Evolutionary conservation across 768 basidiomycete genomes (phyloP).

Genomic region (Clavulina sp.): DNA sequence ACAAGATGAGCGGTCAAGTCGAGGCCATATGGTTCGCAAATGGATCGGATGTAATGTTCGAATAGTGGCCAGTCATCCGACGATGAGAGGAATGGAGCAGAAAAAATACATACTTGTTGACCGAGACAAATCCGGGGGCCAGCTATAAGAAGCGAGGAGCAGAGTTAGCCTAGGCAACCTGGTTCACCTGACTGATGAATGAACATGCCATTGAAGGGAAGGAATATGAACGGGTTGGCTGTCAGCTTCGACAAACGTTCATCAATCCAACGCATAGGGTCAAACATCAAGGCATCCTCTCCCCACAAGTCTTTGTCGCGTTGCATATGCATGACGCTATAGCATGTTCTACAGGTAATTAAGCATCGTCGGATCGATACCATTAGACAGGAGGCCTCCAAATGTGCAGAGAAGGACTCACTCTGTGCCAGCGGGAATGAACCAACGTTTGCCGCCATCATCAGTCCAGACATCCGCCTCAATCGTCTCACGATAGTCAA

Average conservation of each 20-base stretch:
- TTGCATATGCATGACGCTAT: neutral
- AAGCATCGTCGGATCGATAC: neutral
- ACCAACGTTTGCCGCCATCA: slow-evolving; percentile 7
- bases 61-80: no score
- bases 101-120: slow-evolving; percentile 15
- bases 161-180: neutral
- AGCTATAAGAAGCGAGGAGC: slow-evolving; percentile 10
- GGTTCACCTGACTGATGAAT: neutral
- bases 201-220: slow-evolving; percentile 39
- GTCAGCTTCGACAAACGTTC: slow-evolving; percentile 21
- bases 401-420: neutral
- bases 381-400: no score
- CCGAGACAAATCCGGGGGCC: slow-evolving; percentile 33
- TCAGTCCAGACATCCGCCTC: slow-evolving; percentile 3
- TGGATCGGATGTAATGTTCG: slow-evolving; percentile 8
- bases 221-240: slow-evolving; percentile 39
- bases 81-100: neutral
- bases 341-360: neutral
- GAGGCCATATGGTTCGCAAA: neutral
- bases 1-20: slow-evolving; percentile 6
- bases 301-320: slow-evolving; percentile 42
- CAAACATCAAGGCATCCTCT: slow-evolving; percentile 54
- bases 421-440: slow-evolving; percentile 7
- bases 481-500: neutral
- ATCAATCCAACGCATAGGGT: slow-evolving; percentile 63